phyloP scores from a whole-genome alignment of 2,329 filamentous ascomycete genomes.

The Paecilomyces sp. region DNA sequence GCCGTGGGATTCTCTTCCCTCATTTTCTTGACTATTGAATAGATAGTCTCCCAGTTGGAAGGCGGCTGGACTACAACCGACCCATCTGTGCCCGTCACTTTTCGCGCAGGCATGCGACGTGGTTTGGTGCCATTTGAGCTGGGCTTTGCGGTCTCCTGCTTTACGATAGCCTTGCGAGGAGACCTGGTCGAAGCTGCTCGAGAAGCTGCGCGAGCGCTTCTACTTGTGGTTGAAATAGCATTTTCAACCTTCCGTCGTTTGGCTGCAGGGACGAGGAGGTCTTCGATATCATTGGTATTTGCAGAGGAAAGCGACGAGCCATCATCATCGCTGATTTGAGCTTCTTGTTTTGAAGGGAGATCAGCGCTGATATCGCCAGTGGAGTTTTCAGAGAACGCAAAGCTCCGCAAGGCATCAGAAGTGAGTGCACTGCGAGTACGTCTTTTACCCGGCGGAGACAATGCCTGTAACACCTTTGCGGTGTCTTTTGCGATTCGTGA shows the following conservation, averaged over 20 bases:
- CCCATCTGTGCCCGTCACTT: constrained; percentile 30
- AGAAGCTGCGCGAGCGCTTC: constrained; percentile 9
- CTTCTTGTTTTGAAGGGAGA: constrained; percentile 21
- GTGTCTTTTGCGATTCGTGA: constrained; percentile 55
- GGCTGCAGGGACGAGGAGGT: constrained; percentile 34
- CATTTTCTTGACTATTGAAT: constrained; percentile 72
- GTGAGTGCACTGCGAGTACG: constrained; percentile 33
- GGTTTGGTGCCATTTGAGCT: constrained; percentile 21
- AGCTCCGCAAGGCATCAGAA: constrained; percentile 17
- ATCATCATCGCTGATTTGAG: constrained; percentile 17
- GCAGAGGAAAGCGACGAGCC: constrained; percentile 28
- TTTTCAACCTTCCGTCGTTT: constrained; percentile 45
- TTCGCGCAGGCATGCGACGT: constrained; percentile 34
- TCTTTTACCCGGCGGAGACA: constrained; percentile 38
- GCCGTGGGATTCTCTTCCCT: constrained; percentile 59
- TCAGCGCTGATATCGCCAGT: constrained; percentile 8
- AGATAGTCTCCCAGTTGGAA: constrained; percentile 76
- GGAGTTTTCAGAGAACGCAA: constrained; percentile 16
- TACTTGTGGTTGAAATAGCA: constrained; percentile 17
- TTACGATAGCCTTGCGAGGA: constrained; percentile 16
- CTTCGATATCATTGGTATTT: constrained; percentile 51
- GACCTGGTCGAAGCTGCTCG: constrained; percentile 10
- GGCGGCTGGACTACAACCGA: constrained; percentile 50
- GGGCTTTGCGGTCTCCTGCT: constrained; percentile 16
- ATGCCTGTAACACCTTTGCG: constrained; percentile 46